Conservation (phyloP, 441 rosid genomes). For the Adansonia grandidieri region DNA sequence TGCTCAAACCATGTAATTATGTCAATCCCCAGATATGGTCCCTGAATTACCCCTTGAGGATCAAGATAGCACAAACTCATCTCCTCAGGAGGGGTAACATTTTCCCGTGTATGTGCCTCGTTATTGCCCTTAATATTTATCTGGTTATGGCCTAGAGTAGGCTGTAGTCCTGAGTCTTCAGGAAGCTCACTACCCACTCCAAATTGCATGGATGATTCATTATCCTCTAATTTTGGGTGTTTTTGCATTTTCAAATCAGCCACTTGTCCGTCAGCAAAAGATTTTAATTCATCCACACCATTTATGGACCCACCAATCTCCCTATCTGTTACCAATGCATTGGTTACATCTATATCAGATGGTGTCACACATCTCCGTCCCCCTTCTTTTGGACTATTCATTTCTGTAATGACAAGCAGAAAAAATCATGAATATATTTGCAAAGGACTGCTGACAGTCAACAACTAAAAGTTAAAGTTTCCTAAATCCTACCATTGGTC, state of each 20-base stretch:
- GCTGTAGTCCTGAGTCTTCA: slow-evolving; percentile 45
- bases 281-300: slow-evolving; percentile 24
- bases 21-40: slow-evolving; percentile 70
- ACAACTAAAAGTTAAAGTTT: slow-evolving; percentile 7
- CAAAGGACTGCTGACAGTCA: neutral
- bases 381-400: slow-evolving; percentile 17
- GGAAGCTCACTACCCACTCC: slow-evolving; percentile 36
- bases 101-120: slow-evolving; percentile 8
- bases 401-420: slow-evolving; percentile 21
- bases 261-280: slow-evolving; percentile 36
- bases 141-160: slow-evolving; percentile 5
- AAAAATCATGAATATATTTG: neutral
- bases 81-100: slow-evolving; percentile 41
- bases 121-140: slow-evolving; percentile 12
- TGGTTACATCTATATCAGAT: slow-evolving; percentile 25
- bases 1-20: slow-evolving; percentile 67
- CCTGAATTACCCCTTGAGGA: slow-evolving; percentile 65
- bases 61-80: slow-evolving; percentile 58
- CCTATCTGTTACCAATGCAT: slow-evolving; percentile 19
- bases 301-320: slow-evolving; percentile 24
- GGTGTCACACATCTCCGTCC: slow-evolving; percentile 3
- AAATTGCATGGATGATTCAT: slow-evolving; percentile 34
- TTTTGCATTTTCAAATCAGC: slow-evolving; percentile 31
- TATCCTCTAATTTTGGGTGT: slow-evolving; percentile 29
- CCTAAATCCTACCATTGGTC: slow-evolving; percentile 25